Percentiles rank a stretch among this genome's conserved stretches.
phyloP scores from a whole-genome alignment of 176 grass and related monocot genomes.

The Juncus inflexus region DNA sequence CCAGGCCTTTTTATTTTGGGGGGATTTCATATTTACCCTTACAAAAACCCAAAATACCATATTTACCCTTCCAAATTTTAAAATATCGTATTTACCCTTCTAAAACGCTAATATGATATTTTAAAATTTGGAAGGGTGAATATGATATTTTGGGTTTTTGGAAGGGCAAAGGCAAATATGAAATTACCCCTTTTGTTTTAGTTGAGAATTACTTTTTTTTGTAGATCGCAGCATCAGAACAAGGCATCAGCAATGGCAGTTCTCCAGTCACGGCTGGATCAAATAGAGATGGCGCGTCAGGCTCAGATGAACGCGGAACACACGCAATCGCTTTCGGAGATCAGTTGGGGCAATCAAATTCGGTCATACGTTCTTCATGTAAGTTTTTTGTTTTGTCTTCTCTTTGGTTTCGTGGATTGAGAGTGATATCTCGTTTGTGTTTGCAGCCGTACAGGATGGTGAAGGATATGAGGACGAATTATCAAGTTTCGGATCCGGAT shows the following conservation, averaged over 20 bases:
- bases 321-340: conserved; percentile 84
- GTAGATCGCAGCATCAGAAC: conserved; percentile 88
- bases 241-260: conserved; percentile 94
- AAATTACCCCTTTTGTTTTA: too few relatives aligned
- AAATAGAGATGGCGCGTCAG: conserved; percentile 95
- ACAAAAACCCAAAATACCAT: too few relatives aligned
- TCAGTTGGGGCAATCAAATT: conserved; percentile 97
- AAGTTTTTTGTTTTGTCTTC: conserved; percentile 30
- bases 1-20: too few relatives aligned
- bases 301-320: conserved; percentile 90
- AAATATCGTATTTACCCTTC: too few relatives aligned
- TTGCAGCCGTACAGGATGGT: conserved; percentile 90
- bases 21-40: too few relatives aligned
- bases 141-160: too few relatives aligned
- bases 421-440: neutral
- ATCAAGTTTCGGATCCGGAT: conserved; percentile 87
- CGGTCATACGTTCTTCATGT: conserved; percentile 95
- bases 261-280: conserved; percentile 79
- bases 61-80: too few relatives aligned
- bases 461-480: conserved; percentile 93
- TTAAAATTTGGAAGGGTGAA: too few relatives aligned
- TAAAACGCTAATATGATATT: too few relatives aligned
- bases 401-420: neutral
- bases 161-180: too few relatives aligned
- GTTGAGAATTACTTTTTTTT: neutral